These are phyloP conservation scores for Tetracladium setigerum DNA, from an alignment of 495 filamentous ascomycete species.

Conservation along the genomic window DNA sequence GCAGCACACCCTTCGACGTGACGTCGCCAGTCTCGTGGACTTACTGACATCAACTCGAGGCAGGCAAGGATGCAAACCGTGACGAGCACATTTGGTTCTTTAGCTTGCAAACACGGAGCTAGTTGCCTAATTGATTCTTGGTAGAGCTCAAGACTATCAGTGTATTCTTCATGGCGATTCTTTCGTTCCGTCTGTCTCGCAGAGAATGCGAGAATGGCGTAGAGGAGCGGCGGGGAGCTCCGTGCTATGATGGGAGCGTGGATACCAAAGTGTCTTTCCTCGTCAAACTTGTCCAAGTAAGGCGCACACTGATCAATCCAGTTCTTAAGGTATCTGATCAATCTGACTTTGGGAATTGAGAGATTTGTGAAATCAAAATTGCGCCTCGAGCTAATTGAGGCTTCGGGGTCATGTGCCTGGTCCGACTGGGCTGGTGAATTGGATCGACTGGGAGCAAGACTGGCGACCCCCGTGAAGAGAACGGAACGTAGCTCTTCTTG, in stretches of 20 bases:
- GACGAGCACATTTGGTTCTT: constrained; percentile 15
- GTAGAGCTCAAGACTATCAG: constrained; percentile 38
- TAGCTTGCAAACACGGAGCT: constrained; percentile 23
- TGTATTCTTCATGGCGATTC: constrained; percentile 26
- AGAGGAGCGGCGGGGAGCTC: constrained; percentile 30
- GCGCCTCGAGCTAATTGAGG: background rate
- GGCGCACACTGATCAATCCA: background rate
- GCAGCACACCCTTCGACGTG: constrained; percentile 17
- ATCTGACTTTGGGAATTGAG: background rate
- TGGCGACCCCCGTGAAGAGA: background rate
- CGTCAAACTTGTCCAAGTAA: constrained; percentile 19
- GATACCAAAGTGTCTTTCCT: constrained; percentile 25
- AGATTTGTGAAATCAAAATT: background rate
- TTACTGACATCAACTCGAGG: constrained; percentile 20
- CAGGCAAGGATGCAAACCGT: constrained; percentile 15
- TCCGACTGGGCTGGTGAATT: background rate
- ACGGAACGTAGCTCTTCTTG: background rate
- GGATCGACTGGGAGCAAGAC: background rate
- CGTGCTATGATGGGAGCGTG: constrained; percentile 33
- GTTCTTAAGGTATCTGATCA: background rate
- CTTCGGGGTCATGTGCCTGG: background rate
- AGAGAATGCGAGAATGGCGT: constrained; percentile 36
- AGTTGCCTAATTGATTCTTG: constrained; percentile 38
- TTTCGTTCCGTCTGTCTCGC: constrained; percentile 37
- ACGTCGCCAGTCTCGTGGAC: constrained; percentile 14